A percentile compares a stretch with the other conserved stretches of the same genome.
These are phyloP conservation scores for Juncus inflexus DNA, from an alignment of 176 grass and related monocot species.

Conservation along the genomic window DNA sequence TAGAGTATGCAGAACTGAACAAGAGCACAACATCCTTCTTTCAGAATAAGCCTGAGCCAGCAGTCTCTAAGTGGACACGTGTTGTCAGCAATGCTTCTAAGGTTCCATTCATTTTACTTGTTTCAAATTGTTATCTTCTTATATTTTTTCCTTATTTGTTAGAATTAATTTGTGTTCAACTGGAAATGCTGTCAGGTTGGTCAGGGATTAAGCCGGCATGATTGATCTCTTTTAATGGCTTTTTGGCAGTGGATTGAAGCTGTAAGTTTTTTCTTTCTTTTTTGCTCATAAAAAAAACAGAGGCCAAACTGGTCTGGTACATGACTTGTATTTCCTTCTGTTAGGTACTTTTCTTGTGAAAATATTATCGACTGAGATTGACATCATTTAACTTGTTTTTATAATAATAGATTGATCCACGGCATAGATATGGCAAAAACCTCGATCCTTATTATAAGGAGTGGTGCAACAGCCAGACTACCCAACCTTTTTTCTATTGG, in stretches of 20 bases:
- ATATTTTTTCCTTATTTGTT: not conserved
- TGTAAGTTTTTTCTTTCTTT: conserved; percentile 29
- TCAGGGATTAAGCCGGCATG: conserved; percentile 63
- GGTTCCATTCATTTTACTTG: conserved; percentile 5
- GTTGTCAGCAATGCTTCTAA: conserved; percentile 42
- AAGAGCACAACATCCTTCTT: conserved; percentile 50
- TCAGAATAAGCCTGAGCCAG: conserved; percentile 30
- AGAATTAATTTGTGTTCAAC: not conserved
- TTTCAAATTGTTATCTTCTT: not conserved
- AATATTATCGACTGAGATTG: too few relatives aligned
- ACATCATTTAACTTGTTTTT: too few relatives aligned
- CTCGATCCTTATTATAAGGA: conserved; percentile 78
- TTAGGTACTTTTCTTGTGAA: too few relatives aligned
- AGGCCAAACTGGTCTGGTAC: too few relatives aligned
- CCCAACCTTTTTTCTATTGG: conserved; percentile 98
- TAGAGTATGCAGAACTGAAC: conserved; percentile 42
- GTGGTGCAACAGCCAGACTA: conserved; percentile 68
- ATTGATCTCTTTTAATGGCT: conserved; percentile 59
- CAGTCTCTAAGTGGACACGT: conserved; percentile 42
- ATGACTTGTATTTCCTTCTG: too few relatives aligned
- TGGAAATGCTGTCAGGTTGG: conserved; percentile 49
- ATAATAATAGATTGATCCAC: conserved; percentile 64
- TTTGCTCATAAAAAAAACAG: too few relatives aligned
- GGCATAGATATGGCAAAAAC: conserved; percentile 90
- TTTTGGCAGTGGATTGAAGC: conserved; percentile 99